Percentiles rank a stretch among this genome's conserved stretches.
These are phyloP conservation scores for Laburnicola sp. DNA, from an alignment of 2,329 filamentous ascomycete species.

Conservation along the genomic window DNA sequence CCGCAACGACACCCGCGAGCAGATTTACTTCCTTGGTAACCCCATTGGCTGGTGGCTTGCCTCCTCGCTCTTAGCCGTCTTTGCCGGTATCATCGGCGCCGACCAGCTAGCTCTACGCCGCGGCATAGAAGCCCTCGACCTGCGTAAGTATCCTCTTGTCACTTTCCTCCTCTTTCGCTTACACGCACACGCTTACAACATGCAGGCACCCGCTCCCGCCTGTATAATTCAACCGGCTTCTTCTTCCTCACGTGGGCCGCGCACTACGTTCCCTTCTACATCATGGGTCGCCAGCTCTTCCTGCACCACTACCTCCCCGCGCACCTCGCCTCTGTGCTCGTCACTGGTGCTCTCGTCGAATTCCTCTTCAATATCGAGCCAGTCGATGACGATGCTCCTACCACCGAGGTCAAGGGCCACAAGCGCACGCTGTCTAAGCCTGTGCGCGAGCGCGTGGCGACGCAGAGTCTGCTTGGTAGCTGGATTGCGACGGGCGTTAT, in stretches of 20 bases:
- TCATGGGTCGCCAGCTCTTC: conserved; percentile 98
- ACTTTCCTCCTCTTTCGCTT: not conserved
- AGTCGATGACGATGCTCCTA: conserved; percentile 54
- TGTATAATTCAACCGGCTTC: conserved; percentile 99
- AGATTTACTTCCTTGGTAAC: conserved; percentile 99
- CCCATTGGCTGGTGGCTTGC: conserved; percentile 97
- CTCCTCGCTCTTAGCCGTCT: conserved; percentile 89
- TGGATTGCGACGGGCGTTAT: conserved; percentile 81
- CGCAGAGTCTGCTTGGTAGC: conserved; percentile 72
- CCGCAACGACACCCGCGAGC: conserved; percentile 87
- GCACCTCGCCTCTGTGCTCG: conserved; percentile 85
- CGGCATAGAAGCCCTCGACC: conserved; percentile 89
- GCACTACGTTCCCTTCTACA: conserved; percentile 95
- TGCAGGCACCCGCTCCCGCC: conserved; percentile 80
- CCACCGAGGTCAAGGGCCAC: conserved; percentile 35
- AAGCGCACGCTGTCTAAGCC: conserved; percentile 62
- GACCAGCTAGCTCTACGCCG: conserved; percentile 93
- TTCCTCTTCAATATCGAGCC: conserved; percentile 95
- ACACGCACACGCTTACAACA: conserved; percentile 36
- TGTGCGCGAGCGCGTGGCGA: conserved; percentile 79
- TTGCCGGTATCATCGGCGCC: conserved; percentile 85
- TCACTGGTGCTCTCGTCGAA: conserved; percentile 88
- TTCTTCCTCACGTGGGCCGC: conserved; percentile 98
- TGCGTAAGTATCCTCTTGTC: conserved; percentile 68
- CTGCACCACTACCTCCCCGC: conserved; percentile 96